These are phyloP conservation scores for Metschnikowia borealis DNA, from an alignment of 805 yeast species.

Conservation along the genomic window DNA sequence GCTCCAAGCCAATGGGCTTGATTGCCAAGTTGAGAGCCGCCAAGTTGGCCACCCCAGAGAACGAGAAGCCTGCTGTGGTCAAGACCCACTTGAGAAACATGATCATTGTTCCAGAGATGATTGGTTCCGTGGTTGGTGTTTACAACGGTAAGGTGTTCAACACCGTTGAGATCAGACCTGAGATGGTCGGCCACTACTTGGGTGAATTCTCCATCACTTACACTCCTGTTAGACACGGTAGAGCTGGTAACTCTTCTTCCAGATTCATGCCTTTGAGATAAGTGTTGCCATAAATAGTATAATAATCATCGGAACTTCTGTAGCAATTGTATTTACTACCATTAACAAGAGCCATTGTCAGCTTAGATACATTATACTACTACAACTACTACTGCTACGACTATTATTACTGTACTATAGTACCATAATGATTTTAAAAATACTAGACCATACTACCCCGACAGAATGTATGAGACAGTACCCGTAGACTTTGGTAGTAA, in stretches of 20 bases:
- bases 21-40: conserved; percentile 98
- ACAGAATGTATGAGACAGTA: too few species aligned
- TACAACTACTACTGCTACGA: too few species aligned
- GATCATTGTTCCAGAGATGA: conserved; percentile 99
- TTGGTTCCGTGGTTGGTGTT: conserved; percentile 97
- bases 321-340: too few species aligned
- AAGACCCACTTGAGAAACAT: conserved; percentile 99
- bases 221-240: conserved; percentile 99
- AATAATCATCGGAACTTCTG: conserved; percentile 11
- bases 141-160: conserved; percentile 99
- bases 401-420: too few species aligned
- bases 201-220: conserved; percentile 99
- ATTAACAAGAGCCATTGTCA: too few species aligned
- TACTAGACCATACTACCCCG: too few species aligned
- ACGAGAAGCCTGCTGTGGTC: conserved; percentile 96
- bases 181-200: conserved; percentile 99
- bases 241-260: conserved; percentile 83
- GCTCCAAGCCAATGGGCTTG: conserved; percentile 91
- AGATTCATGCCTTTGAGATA: conserved; percentile 69
- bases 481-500: too few species aligned
- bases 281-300: conserved; percentile 20
- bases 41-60: conserved; percentile 80
- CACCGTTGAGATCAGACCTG: conserved; percentile 98
- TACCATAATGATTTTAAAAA: too few species aligned
- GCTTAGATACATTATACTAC: too few species aligned